Percentiles rank a stretch among this genome's conserved stretches.
Evolutionary conservation across 805 yeast species (phyloP).

Genomic region (Candida dajiaensis): DNA sequence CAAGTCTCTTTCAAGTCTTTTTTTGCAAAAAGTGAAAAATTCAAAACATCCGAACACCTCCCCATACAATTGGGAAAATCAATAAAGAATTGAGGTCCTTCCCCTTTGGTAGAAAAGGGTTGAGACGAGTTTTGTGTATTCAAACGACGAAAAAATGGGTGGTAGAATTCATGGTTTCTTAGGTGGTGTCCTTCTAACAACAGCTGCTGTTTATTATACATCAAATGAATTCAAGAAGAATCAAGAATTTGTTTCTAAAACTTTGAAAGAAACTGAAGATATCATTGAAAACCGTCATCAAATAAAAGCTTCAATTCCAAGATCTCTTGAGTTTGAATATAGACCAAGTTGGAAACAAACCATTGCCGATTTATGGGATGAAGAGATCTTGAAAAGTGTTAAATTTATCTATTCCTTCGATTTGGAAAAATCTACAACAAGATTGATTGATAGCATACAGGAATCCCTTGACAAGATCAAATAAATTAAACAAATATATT

Average conservation of each 20-base stretch:
- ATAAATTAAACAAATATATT: background rate
- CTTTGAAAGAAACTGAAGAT: slow-evolving; percentile 42
- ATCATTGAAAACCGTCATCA: slow-evolving; percentile 46
- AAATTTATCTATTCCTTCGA: slow-evolving; percentile 56
- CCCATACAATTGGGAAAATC: too few relatives aligned
- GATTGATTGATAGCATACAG: slow-evolving; percentile 4
- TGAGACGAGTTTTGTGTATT: too few relatives aligned
- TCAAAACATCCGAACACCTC: background rate
- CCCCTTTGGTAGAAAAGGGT: too few relatives aligned
- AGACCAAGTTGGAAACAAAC: slow-evolving; percentile 51
- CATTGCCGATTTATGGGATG: slow-evolving; percentile 74
- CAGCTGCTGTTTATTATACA: slow-evolving; percentile 58
- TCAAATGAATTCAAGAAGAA: slow-evolving; percentile 47
- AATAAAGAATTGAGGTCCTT: too few relatives aligned
- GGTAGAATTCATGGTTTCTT: slow-evolving; percentile 49
- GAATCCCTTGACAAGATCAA: background rate
- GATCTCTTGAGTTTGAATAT: slow-evolving; percentile 38
- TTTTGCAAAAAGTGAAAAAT: background rate
- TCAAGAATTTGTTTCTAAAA: slow-evolving; percentile 38
- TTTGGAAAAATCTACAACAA: slow-evolving; percentile 32
- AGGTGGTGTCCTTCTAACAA: slow-evolving; percentile 58
- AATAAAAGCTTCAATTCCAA: slow-evolving; percentile 38
- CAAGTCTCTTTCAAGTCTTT: too few relatives aligned
- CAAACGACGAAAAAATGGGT: slow-evolving; percentile 30
- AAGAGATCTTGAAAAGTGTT: slow-evolving; percentile 57